Evolutionary conservation across 78 protist species (phyloP).

Genomic region (Dictyostelium citrinum): DNA sequence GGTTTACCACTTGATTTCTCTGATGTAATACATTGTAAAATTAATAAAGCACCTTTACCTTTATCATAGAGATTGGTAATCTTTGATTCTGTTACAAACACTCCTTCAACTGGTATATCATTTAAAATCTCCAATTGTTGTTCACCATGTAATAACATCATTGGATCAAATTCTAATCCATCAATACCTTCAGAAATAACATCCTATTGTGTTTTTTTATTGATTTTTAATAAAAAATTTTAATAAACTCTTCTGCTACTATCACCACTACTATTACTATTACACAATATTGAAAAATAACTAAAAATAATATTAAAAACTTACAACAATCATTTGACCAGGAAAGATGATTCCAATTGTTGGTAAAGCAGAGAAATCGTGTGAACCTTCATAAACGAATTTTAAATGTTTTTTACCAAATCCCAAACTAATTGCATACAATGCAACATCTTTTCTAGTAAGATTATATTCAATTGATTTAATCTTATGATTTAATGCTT

Average conservation of each 20-base stretch:
- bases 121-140: constrained; percentile 40
- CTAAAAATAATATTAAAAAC: neutral
- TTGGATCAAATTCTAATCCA: constrained; percentile 48
- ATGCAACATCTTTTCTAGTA: constrained; percentile 55
- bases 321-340: constrained; percentile 1
- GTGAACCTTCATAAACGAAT: constrained; percentile 21
- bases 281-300: neutral
- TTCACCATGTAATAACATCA: constrained; percentile 76
- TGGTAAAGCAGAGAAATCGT: neutral
- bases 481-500: constrained; percentile 20
- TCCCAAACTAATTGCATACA: constrained; percentile 68
- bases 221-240: neutral
- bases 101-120: constrained; percentile 36
- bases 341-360: constrained; percentile 66
- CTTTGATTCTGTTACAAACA: constrained; percentile 29
- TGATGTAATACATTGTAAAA: constrained; percentile 17
- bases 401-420: constrained; percentile 27
- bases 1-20: constrained; percentile 21
- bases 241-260: too few species aligned
- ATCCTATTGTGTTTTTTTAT: neutral
- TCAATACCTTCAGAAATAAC: constrained; percentile 28
- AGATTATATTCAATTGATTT: neutral
- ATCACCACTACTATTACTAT: too few species aligned
- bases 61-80: constrained; percentile 37
- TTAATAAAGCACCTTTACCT: constrained; percentile 64